phyloP scores from a whole-genome alignment of 2,329 filamentous ascomycete genomes.

The Corniculantispora saksenae region DNA sequence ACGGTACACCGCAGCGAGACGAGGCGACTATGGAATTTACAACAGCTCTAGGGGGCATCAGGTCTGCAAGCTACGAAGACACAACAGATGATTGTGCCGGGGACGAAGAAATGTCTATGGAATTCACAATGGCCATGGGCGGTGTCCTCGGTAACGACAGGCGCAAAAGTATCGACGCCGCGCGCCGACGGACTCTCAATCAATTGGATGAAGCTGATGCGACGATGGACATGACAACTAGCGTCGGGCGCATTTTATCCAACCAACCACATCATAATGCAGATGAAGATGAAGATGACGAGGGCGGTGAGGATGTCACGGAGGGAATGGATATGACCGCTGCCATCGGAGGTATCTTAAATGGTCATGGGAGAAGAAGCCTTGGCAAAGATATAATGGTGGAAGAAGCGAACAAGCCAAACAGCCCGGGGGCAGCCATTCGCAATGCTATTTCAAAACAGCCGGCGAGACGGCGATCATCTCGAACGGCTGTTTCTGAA shows the following conservation, averaged over 20 bases:
- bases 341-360: conserved; percentile 63
- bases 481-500: conserved; percentile 8
- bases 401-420: conserved; percentile 54
- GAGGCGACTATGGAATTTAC: conserved; percentile 19
- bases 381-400: conserved; percentile 60
- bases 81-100: conserved; percentile 22
- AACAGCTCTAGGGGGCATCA: conserved; percentile 18
- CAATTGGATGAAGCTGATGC: conserved; percentile 11
- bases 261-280: conserved; percentile 34
- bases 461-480: conserved; percentile 34
- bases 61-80: not conserved
- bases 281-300: conserved; percentile 49
- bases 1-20: conserved; percentile 4
- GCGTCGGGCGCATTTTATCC: conserved; percentile 68
- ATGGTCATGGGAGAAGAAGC: conserved; percentile 30
- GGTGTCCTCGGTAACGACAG: conserved; percentile 17
- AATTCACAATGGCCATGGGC: conserved; percentile 26
- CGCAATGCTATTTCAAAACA: conserved; percentile 28
- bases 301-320: conserved; percentile 58
- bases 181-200: conserved; percentile 9
- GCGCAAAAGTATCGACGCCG: conserved; percentile 11
- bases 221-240: conserved; percentile 84
- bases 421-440: conserved; percentile 43
- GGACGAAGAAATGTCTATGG: conserved; percentile 38
- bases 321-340: conserved; percentile 64